Evolutionary conservation across 2,329 filamentous ascomycete genomes (phyloP).

Genomic region (Stromatinia cepivora): DNA sequence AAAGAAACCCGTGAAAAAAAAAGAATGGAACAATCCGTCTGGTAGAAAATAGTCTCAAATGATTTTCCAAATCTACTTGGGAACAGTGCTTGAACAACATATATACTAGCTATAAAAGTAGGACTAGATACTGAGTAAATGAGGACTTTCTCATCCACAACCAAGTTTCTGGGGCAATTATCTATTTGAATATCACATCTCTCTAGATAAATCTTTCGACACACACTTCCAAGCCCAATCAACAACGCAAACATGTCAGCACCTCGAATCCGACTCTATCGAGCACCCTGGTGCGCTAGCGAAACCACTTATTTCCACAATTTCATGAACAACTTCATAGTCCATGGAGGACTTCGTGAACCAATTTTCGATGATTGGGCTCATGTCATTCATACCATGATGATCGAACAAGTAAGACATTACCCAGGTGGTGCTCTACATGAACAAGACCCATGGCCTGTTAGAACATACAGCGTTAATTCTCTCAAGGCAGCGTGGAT

Average conservation of each 20-base stretch:
- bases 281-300: neutral
- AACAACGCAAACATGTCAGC: neutral
- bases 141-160: neutral
- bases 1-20: too few species aligned
- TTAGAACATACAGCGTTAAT: fast-evolving
- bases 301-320: neutral
- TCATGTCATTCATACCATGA: neutral
- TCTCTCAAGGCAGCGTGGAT: fast-evolving
- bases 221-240: neutral
- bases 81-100: neutral
- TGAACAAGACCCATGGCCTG: neutral
- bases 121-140: neutral
- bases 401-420: neutral
- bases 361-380: neutral
- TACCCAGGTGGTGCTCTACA: neutral
- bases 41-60: neutral
- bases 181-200: neutral
- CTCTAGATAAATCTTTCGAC: neutral
- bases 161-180: neutral
- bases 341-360: neutral
- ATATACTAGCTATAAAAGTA: neutral
- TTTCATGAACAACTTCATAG: neutral
- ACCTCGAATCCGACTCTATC: too few species aligned
- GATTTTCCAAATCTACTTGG: too few species aligned
- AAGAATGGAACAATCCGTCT: too few species aligned